A percentile compares a stretch with the other conserved stretches of the same genome.
Conservation (phyloP, 805 yeast species). For the Lipomyces orientalis region DNA sequence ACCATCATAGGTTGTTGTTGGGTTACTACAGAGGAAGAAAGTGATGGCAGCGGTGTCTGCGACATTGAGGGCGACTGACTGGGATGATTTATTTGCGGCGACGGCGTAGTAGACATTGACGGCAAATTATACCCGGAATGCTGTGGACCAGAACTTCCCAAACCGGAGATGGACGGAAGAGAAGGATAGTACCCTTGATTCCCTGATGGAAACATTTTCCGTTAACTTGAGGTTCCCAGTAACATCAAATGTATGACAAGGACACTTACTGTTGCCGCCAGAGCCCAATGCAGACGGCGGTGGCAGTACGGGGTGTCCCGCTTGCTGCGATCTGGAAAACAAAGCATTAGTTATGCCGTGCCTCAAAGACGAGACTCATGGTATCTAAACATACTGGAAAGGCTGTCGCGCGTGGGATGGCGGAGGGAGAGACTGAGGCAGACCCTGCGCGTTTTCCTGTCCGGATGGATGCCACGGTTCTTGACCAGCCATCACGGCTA, state of each 20-base stretch:
- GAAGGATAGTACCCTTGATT: conserved; percentile 41
- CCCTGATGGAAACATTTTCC: conserved; percentile 16
- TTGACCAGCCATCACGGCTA: conserved; percentile 23
- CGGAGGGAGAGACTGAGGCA: conserved; percentile 32
- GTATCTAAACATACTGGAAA: conserved; percentile 38
- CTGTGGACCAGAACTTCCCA: conserved; percentile 36
- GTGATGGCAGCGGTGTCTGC: conserved; percentile 29
- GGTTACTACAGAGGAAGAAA: conserved; percentile 39
- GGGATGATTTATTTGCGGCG: conserved; percentile 42
- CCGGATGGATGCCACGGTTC: conserved; percentile 36
- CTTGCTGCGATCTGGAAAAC: conserved; percentile 37
- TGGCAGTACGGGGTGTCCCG: conserved; percentile 46
- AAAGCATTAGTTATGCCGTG: neutral
- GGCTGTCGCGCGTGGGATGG: conserved; percentile 42
- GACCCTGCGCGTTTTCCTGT: conserved; percentile 32
- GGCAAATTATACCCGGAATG: conserved; percentile 35
- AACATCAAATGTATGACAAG: neutral
- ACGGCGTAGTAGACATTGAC: conserved; percentile 39
- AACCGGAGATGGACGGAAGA: conserved; percentile 43
- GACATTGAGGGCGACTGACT: conserved; percentile 33
- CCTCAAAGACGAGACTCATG: neutral
- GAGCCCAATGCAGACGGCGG: conserved; percentile 44
- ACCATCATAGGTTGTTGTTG: conserved; percentile 41
- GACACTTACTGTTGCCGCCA: conserved; percentile 26
- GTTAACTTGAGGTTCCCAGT: neutral